Evolutionary conservation across 2,329 filamentous ascomycete genomes (phyloP), one percentile per base, ranked within the genome.

Genomic region (Trichophyton schoenleinii): DNA sequence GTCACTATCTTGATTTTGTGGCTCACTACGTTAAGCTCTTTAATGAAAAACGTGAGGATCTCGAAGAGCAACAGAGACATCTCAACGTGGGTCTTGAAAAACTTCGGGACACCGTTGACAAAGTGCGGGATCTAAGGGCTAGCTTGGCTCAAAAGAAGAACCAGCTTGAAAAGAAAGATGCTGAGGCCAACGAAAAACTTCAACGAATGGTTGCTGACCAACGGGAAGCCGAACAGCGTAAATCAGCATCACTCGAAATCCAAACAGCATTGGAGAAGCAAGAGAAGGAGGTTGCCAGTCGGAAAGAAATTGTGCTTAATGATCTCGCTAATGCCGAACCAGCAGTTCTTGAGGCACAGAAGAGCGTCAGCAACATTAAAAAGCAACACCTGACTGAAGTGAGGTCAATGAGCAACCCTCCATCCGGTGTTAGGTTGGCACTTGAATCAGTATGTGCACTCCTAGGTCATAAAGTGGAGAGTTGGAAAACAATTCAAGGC

Each of bases 361-460:
- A 91, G 73, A 96, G 91, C 76, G 95, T 99, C 74, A 94, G 89
- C 78, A 96, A 95, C 79, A 99, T 99, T 79, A 99, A 97, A 80
- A 86, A 88, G 71, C 91, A 96, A 72, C 94, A 99, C 74, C 81
- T 99, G 66, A 96, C 91, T 11, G 94, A 99, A 84, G 92, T 99
- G 58, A 86, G 94, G 71, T 96, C 92, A 66, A 97, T 99, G 94
- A 85, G 86, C 66, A 95, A 90, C 69, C 94, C 94, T 5, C 94
- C 94, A 7, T 81, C 85, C 67, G 90, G 91, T 79, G 95, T 99
- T 67, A 87, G 90, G 70, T 84, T 97, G 67, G 90, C 94, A 1
- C 81, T 99, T 62, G 92, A 97, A 71, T 89, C 94, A n/a, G 95
- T 99, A 4, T 97, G 94, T 77, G 94, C 91, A 0, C 78, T 99